These are phyloP conservation scores for Chamaenerion angustifolium DNA, from an alignment of 345 rosid species.

Conservation along the genomic window DNA sequence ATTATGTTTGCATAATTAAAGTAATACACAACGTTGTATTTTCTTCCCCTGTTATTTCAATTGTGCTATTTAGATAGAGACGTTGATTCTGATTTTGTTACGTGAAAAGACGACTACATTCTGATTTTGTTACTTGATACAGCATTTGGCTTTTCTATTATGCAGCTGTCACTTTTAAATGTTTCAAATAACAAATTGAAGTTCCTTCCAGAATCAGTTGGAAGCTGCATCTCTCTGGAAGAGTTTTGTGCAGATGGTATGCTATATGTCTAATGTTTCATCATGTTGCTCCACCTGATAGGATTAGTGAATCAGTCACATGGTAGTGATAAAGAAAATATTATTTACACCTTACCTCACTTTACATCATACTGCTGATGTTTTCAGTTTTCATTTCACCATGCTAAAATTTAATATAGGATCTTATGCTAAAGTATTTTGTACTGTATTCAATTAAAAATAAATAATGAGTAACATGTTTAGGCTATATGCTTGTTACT, in stretches of 20 bases:
- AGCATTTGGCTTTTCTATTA: constrained; percentile 2
- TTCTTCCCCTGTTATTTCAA: too few relatives aligned
- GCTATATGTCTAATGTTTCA: constrained; percentile 1
- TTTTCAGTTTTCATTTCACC: too few relatives aligned
- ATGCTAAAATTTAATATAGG: too few relatives aligned
- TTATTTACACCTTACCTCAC: background rate
- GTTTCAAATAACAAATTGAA: constrained; percentile 77
- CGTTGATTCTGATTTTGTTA: too few relatives aligned
- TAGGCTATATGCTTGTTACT: background rate
- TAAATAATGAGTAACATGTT: background rate
- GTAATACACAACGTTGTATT: background rate
- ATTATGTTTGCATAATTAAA: background rate
- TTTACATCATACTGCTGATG: too few relatives aligned
- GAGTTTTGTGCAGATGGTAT: constrained; percentile 86
- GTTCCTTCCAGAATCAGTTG: constrained; percentile 90
- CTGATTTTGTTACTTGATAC: background rate
- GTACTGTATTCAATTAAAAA: too few relatives aligned
- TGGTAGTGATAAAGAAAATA: background rate
- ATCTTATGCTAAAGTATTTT: too few relatives aligned
- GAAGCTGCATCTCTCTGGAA: constrained; percentile 90
- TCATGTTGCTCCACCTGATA: background rate
- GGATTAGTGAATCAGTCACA: background rate
- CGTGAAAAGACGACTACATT: too few relatives aligned
- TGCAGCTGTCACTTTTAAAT: constrained; percentile 81
- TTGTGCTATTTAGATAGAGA: too few relatives aligned